A percentile compares a stretch with the other conserved stretches of the same genome.
These are phyloP conservation scores for Talaromyces sp. DNA, from an alignment of 2,329 filamentous ascomycete genomes.

Conservation along the genomic window DNA sequence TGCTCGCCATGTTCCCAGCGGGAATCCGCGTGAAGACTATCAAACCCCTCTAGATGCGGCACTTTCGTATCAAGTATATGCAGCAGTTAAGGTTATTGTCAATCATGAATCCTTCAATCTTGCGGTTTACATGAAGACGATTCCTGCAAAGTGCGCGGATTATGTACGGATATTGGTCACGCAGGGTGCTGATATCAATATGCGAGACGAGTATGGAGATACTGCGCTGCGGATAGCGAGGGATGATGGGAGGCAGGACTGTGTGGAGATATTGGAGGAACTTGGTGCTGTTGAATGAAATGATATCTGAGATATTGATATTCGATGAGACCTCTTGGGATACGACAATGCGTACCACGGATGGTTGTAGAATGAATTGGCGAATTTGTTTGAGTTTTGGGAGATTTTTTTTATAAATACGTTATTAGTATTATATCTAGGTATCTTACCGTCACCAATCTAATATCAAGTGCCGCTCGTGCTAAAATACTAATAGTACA, in stretches of 20 bases:
- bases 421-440: neutral
- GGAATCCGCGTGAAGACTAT: neutral
- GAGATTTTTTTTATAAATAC: neutral
- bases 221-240: constrained; percentile 11
- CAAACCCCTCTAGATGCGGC: neutral
- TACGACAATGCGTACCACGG: too few relatives aligned
- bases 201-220: neutral
- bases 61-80: neutral
- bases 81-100: neutral
- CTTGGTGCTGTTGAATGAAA: constrained; percentile 1
- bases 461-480: neutral
- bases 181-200: constrained; percentile 9
- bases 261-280: constrained; percentile 10
- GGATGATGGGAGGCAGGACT: constrained; percentile 4
- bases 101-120: constrained; percentile 9
- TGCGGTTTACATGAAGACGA: constrained; percentile 7
- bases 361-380: neutral
- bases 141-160: neutral
- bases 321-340: neutral
- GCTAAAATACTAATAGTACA: neutral
- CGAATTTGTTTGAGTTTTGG: neutral
- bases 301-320: neutral
- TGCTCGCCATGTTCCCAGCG: neutral
- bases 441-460: neutral
- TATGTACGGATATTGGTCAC: constrained; percentile 1